Percentiles rank a stretch among this genome's conserved stretches.
phyloP scores from a whole-genome alignment of 176 grass and related monocot species.

The Rhynchospora breviuscula region DNA sequence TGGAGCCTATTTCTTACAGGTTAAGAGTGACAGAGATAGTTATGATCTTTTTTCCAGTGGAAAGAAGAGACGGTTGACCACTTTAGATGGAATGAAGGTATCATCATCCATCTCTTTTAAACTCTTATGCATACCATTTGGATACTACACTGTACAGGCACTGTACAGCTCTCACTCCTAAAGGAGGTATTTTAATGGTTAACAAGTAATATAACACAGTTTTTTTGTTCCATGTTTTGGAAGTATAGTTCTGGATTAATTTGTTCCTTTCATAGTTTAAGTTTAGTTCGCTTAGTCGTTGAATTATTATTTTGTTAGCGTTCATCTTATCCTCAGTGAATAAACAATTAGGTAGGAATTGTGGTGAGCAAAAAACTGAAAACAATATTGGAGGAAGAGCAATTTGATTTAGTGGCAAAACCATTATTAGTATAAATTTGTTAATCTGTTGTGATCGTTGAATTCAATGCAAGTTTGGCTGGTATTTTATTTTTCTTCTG shows the following conservation, averaged over 20 bases:
- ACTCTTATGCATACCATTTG: neutral
- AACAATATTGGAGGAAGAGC: neutral
- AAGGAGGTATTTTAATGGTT: neutral
- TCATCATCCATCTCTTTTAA: neutral
- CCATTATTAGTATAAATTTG: neutral
- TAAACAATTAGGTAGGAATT: neutral
- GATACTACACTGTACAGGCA: neutral
- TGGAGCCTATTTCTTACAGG: slow-evolving; percentile 12
- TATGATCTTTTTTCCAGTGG: slow-evolving; percentile 18
- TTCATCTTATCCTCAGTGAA: neutral
- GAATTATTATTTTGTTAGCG: neutral
- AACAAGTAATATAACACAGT: neutral
- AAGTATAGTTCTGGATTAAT: neutral
- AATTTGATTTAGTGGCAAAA: neutral
- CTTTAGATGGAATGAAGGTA: slow-evolving; percentile 16
- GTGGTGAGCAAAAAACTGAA: neutral
- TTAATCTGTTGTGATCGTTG: neutral
- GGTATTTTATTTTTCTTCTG: neutral
- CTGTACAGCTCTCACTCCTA: neutral
- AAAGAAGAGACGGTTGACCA: slow-evolving; percentile 17
- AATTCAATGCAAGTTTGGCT: neutral
- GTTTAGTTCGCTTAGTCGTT: neutral
- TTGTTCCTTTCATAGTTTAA: neutral
- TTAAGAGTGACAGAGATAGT: slow-evolving; percentile 26
- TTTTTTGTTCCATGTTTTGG: neutral